These are phyloP conservation scores for Prunus dulcis DNA, from an alignment of 306 rosid genomes.

Conservation along the genomic window DNA sequence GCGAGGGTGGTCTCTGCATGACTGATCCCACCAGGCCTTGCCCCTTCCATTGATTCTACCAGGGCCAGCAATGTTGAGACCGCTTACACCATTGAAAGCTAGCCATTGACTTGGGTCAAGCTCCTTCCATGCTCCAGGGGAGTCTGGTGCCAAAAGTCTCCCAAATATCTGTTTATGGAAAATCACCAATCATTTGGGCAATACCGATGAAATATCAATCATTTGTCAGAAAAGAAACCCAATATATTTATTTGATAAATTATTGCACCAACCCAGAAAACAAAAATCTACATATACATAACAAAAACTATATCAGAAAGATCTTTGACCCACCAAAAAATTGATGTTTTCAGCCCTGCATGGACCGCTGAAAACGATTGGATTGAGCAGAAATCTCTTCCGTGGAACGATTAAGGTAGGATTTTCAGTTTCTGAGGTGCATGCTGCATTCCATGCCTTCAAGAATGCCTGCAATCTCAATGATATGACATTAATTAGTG, in stretches of 20 bases:
- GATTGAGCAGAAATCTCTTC: conserved; percentile 22
- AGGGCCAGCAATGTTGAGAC: conserved; percentile 29
- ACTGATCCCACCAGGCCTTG: conserved; percentile 39
- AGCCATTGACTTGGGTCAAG: conserved; percentile 29
- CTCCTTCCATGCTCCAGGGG: conserved; percentile 33
- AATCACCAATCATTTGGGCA: background rate
- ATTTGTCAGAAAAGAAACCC: too few relatives aligned
- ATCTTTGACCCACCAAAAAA: conserved; percentile 24
- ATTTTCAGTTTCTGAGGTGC: conserved; percentile 20
- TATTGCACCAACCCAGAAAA: background rate
- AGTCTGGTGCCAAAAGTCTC: conserved; percentile 33
- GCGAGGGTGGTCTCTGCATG: conserved; percentile 35
- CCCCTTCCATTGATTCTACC: conserved; percentile 35
- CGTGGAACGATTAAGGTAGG: conserved; percentile 26
- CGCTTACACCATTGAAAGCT: conserved; percentile 26
- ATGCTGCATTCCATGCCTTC: conserved; percentile 34
- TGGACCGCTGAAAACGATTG: conserved; percentile 32
- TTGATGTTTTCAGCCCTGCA: conserved; percentile 32
- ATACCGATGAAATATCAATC: too few relatives aligned
- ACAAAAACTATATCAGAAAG: background rate
- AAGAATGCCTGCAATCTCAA: conserved; percentile 26
- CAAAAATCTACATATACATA: background rate
- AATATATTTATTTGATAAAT: too few relatives aligned
- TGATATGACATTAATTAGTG: background rate
- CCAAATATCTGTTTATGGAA: conserved; percentile 19